Conservation (phyloP, 2,329 filamentous ascomycete species). For the Phymatotrichopsis omnivora region DNA sequence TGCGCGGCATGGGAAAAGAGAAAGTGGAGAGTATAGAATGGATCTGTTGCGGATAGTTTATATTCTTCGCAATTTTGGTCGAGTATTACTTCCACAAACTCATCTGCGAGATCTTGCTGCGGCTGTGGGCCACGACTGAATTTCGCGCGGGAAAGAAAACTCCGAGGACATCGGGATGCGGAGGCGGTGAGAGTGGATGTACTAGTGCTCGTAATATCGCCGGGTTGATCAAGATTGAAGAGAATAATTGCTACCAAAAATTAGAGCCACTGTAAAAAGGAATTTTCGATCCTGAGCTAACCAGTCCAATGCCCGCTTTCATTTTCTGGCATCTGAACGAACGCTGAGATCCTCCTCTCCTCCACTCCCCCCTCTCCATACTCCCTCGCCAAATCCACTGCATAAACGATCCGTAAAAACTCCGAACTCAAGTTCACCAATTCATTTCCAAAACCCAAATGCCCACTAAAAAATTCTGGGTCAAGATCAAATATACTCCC, state of each 20-base stretch:
- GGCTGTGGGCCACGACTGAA: background rate
- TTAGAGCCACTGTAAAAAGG: background rate
- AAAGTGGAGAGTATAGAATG: too few species aligned
- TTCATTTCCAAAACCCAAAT: slow-evolving; percentile 1
- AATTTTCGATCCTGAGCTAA: background rate
- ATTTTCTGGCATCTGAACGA: background rate
- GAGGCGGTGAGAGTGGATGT: background rate
- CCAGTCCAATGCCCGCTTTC: background rate
- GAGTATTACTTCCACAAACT: background rate
- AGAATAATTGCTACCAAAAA: background rate
- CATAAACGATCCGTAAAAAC: background rate
- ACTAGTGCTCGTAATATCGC: background rate
- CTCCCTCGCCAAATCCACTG: background rate
- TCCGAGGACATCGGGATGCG: too few species aligned
- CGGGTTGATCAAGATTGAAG: background rate
- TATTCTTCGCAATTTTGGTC: background rate
- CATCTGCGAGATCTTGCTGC: background rate
- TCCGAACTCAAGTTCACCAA: background rate
- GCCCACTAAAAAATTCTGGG: background rate
- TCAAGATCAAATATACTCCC: slow-evolving; percentile 4
- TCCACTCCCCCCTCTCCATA: background rate
- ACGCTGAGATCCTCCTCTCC: background rate
- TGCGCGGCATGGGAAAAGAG: too few species aligned
- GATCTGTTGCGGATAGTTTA: background rate
- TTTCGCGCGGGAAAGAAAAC: background rate